Evolutionary conservation across 306 rosid genomes (phyloP).

Genomic region (Castanopsis chinensis): DNA sequence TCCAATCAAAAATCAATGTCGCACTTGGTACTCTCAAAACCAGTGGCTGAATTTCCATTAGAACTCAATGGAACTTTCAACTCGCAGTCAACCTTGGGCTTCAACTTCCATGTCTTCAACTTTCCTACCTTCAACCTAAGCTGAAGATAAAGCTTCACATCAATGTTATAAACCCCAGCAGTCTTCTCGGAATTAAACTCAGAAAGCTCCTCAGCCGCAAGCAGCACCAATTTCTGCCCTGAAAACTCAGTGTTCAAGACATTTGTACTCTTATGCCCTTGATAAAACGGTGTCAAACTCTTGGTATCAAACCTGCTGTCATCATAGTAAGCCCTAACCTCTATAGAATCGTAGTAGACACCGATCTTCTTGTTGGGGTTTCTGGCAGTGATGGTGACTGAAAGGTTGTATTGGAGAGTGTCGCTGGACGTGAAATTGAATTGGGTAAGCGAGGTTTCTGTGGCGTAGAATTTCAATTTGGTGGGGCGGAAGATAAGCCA

Average conservation of each 20-base stretch:
- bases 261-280: not conserved
- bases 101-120: not conserved
- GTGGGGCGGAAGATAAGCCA: too few relatives aligned
- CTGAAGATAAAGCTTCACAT: not conserved
- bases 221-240: not conserved
- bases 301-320: conserved; percentile 12
- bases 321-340: conserved; percentile 30
- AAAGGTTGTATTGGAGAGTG: conserved; percentile 23
- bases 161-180: not conserved
- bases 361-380: conserved; percentile 41
- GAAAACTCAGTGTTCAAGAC: not conserved
- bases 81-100: not conserved
- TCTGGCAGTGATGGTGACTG: conserved; percentile 41
- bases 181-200: not conserved
- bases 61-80: not conserved
- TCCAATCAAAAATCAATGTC: too few relatives aligned
- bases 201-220: not conserved
- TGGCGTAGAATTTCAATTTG: too few relatives aligned
- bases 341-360: conserved; percentile 37
- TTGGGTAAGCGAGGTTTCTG: too few relatives aligned
- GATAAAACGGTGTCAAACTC: conserved; percentile 17
- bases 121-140: not conserved
- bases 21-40: conserved; percentile 17
- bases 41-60: not conserved
- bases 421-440: too few relatives aligned